Evolutionary conservation across 2,329 filamentous ascomycete species (phyloP).

Genomic region (Balansia obtecta): DNA sequence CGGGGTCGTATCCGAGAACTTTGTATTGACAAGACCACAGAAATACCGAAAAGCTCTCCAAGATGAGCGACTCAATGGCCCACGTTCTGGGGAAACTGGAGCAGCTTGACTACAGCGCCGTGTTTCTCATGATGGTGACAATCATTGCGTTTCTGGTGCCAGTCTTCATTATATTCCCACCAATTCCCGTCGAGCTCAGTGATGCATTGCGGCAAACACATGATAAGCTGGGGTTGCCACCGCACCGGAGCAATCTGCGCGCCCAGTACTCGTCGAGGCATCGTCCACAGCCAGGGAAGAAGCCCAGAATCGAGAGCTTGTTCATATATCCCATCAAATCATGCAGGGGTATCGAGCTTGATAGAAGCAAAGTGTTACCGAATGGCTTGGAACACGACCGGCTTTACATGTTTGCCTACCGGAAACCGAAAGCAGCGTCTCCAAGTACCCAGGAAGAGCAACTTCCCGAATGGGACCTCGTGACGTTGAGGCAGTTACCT

Average conservation of each 20-base stretch:
- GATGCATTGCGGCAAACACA: constrained; percentile 45
- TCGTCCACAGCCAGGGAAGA: constrained; percentile 11
- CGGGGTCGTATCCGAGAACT: background rate
- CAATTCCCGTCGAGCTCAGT: constrained; percentile 36
- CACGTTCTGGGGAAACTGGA: constrained; percentile 5
- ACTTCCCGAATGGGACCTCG: constrained; percentile 48
- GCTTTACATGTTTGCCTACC: constrained; percentile 70
- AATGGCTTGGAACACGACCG: constrained; percentile 70
- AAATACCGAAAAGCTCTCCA: background rate
- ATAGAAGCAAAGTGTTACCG: constrained; percentile 48
- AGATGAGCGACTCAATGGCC: background rate
- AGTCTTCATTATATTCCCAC: constrained; percentile 41
- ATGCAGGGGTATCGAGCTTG: constrained; percentile 64
- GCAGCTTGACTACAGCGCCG: constrained; percentile 18
- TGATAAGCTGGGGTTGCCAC: constrained; percentile 30
- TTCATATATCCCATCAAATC: constrained; percentile 78
- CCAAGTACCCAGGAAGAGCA: background rate
- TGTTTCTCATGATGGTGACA: constrained; percentile 30
- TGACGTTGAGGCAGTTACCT: constrained; percentile 59
- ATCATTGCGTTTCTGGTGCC: constrained; percentile 39
- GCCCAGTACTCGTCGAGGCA: constrained; percentile 13
- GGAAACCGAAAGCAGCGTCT: constrained; percentile 8
- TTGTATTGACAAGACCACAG: background rate
- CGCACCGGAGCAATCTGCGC: constrained; percentile 25
- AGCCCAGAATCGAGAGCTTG: constrained; percentile 43